Percentiles rank a stretch among this genome's conserved stretches.
Conservation (phyloP, 2,329 filamentous ascomycete species). For the Scorias spongiosa region DNA sequence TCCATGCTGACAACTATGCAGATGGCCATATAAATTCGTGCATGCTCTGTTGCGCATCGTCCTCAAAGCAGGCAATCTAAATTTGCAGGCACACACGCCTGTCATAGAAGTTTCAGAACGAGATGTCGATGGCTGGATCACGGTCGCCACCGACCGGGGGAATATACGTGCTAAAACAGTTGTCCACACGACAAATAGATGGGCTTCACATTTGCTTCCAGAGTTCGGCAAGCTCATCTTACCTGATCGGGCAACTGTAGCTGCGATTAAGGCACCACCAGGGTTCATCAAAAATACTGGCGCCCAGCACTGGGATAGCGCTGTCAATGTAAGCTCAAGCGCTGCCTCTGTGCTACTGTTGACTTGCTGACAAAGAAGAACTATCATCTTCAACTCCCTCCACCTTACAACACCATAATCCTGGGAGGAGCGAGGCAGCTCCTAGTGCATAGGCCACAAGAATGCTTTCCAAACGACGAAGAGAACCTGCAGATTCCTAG, state of each 20-base stretch:
- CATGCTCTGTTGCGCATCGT: constrained; percentile 52
- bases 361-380: too few relatives aligned
- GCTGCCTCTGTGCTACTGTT: too few relatives aligned
- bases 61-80: constrained; percentile 33
- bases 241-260: constrained; percentile 27
- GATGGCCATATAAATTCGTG: constrained; percentile 75
- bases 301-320: too few relatives aligned
- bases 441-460: too few relatives aligned
- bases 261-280: too few relatives aligned
- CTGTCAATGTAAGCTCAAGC: too few relatives aligned
- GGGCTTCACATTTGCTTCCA: constrained; percentile 63
- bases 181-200: constrained; percentile 69
- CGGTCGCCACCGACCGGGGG: constrained; percentile 53
- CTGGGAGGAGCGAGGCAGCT: too few relatives aligned
- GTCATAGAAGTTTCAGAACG: constrained; percentile 34
- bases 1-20: constrained; percentile 2
- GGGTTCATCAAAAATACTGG: too few relatives aligned
- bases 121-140: constrained; percentile 31
- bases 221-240: constrained; percentile 55
- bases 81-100: constrained; percentile 61
- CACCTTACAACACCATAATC: too few relatives aligned
- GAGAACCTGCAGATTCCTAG: too few relatives aligned
- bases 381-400: too few relatives aligned
- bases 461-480: too few relatives aligned
- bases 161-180: constrained; percentile 46